Conservation (phyloP, 1,139 yeast species). For the Wickerhamiella pararugosa region DNA sequence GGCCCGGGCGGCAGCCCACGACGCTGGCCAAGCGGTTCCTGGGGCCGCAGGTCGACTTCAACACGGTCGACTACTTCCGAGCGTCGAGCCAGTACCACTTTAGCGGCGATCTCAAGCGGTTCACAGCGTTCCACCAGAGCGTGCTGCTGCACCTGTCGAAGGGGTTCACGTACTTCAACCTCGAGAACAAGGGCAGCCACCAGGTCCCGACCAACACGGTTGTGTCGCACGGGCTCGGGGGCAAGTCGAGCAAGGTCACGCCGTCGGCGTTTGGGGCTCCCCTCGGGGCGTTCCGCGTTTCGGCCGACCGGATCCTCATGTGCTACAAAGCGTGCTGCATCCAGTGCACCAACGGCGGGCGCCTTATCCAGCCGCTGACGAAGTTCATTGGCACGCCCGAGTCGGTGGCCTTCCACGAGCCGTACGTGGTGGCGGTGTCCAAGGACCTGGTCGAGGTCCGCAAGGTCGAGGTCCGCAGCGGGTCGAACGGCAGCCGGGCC, state of each 20-base stretch:
- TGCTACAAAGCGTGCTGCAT: constrained; percentile 65
- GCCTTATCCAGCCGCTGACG: constrained; percentile 40
- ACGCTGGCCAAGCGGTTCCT: constrained; percentile 1
- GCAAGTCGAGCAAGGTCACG: background rate
- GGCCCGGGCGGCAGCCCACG: constrained; percentile 1
- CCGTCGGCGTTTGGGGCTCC: constrained; percentile 28
- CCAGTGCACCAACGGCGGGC: constrained; percentile 53
- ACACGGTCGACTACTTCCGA: constrained; percentile 28
- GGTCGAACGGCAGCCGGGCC: constrained; percentile 19
- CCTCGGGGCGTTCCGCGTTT: constrained; percentile 46
- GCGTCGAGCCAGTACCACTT: constrained; percentile 23
- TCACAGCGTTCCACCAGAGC: constrained; percentile 30
- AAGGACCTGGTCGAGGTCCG: constrained; percentile 61
- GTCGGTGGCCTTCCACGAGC: constrained; percentile 39
- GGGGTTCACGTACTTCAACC: constrained; percentile 53
- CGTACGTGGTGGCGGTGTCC: constrained; percentile 46
- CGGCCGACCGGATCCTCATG: constrained; percentile 41
- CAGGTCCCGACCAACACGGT: constrained; percentile 30
- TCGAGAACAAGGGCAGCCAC: constrained; percentile 43
- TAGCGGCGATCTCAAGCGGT: constrained; percentile 21
- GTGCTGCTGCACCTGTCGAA: constrained; percentile 50
- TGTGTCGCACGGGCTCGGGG: background rate
- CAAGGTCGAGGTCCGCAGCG: constrained; percentile 29
- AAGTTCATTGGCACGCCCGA: constrained; percentile 47
- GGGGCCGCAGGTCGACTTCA: constrained; percentile 23